Evolutionary conservation across 257 asterid genomes (phyloP).

Genomic region (Cruciata laevipes): DNA sequence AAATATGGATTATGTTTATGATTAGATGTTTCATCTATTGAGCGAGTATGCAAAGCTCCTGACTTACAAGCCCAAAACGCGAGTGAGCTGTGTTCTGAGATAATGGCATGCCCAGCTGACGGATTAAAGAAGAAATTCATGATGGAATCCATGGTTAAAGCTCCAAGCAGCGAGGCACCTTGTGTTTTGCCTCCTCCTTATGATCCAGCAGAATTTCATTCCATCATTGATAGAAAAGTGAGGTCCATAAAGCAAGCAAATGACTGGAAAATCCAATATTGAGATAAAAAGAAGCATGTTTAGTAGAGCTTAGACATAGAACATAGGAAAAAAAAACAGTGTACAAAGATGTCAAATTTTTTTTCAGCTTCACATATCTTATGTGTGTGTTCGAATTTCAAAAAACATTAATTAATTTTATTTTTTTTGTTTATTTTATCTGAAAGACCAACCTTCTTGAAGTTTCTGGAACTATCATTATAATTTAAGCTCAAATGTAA

Average conservation of each 20-base stretch:
- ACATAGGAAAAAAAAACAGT: too few relatives aligned
- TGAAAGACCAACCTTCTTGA: too few relatives aligned
- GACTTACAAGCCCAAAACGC: constrained; percentile 59
- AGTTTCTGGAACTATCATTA: too few relatives aligned
- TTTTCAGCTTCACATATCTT: too few relatives aligned
- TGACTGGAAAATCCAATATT: constrained; percentile 46
- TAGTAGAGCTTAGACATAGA: constrained; percentile 5
- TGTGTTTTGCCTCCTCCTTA: constrained; percentile 66
- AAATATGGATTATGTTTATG: constrained; percentile 64
- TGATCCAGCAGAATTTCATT: constrained; percentile 39
- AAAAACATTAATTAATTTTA: too few relatives aligned
- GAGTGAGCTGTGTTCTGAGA: constrained; percentile 59
- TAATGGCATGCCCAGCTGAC: constrained; percentile 49
- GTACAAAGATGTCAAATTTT: too few relatives aligned
- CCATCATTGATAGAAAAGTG: constrained; percentile 26
- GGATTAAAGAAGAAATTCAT: constrained; percentile 52
- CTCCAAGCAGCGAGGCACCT: constrained; percentile 34
- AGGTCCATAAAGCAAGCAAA: constrained; percentile 44
- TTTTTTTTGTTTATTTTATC: too few relatives aligned
- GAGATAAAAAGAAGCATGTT: constrained; percentile 32
- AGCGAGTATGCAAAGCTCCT: constrained; percentile 60
- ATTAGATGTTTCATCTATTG: constrained; percentile 65
- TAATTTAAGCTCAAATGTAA: too few relatives aligned
- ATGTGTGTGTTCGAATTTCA: too few relatives aligned
- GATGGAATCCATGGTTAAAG: constrained; percentile 48